These are phyloP conservation scores for Orbilia brochopaga DNA, from an alignment of 2,329 filamentous ascomycete species.

Conservation along the genomic window DNA sequence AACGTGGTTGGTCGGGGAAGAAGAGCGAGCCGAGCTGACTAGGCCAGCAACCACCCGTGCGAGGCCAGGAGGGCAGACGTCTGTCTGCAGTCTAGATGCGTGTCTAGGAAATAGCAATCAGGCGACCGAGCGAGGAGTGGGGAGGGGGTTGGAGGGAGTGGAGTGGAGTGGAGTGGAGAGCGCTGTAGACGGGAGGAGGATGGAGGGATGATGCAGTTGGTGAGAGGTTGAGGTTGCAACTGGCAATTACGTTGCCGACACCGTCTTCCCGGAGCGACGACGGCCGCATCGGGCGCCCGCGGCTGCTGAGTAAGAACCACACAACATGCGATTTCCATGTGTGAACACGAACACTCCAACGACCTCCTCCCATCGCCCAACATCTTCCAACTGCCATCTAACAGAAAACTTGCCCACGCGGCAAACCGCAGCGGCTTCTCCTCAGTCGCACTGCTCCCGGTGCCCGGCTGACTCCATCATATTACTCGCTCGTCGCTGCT, in stretches of 20 bases:
- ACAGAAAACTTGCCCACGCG: too few species aligned
- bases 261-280: too few species aligned
- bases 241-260: background rate
- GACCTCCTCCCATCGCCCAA: too few species aligned
- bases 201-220: conserved; percentile 3
- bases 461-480: too few species aligned
- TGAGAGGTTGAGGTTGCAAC: background rate
- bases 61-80: background rate
- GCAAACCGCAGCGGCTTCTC: too few species aligned
- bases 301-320: too few species aligned
- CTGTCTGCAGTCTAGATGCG: background rate
- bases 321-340: too few species aligned
- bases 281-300: too few species aligned
- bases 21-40: background rate
- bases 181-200: background rate
- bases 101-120: background rate
- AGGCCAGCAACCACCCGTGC: background rate
- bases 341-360: too few species aligned
- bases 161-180: too few species aligned
- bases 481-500: background rate
- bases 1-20: conserved; percentile 8
- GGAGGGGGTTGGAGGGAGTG: background rate
- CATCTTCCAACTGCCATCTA: too few species aligned
- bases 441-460: too few species aligned
- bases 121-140: background rate